phyloP scores from a whole-genome alignment of 192 early-diverging fungal genomes.

The Coemansia furcata region DNA sequence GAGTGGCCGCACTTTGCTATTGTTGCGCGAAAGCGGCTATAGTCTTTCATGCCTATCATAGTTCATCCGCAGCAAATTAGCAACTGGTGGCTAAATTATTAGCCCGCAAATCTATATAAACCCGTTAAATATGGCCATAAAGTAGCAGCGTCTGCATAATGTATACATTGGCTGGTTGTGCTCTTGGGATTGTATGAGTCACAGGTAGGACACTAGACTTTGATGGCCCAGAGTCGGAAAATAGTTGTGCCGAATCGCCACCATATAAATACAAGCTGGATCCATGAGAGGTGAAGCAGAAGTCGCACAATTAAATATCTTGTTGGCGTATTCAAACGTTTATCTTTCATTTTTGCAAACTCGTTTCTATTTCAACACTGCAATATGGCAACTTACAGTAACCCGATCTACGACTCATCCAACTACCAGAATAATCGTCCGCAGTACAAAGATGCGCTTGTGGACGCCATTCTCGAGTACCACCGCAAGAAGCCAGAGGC shows the following conservation, averaged over 20 bases:
- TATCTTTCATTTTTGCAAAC: neutral
- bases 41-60: neutral
- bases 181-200: neutral
- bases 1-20: conserved; percentile 39
- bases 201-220: neutral
- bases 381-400: conserved; percentile 36
- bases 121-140: neutral
- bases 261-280: neutral
- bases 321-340: neutral
- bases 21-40: conserved; percentile 16
- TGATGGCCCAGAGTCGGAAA: conserved; percentile 4
- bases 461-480: conserved; percentile 23
- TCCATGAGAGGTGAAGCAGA: neutral
- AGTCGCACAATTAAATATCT: neutral
- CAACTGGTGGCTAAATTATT: neutral
- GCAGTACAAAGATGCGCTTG: conserved; percentile 30
- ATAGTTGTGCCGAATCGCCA: neutral
- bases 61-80: neutral
- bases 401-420: conserved; percentile 16
- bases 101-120: neutral
- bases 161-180: conserved; percentile 1
- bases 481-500: conserved; percentile 32
- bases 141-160: neutral
- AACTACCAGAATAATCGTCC: conserved; percentile 42
- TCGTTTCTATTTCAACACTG: neutral